These are phyloP conservation scores for Naegleria gruberi DNA, from an alignment of 208 protist genomes.

Conservation along the genomic window DNA sequence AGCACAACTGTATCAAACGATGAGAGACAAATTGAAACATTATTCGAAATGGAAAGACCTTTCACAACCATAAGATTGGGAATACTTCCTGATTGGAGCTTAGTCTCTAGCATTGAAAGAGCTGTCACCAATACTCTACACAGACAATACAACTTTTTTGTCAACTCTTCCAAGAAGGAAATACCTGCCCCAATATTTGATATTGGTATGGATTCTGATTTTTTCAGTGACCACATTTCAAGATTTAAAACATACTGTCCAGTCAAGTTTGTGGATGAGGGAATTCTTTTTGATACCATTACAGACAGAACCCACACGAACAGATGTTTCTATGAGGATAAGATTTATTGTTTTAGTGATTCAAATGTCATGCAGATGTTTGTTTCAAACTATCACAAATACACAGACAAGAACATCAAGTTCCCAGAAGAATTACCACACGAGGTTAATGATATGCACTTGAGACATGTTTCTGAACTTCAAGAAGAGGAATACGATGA, in stretches of 20 bases:
- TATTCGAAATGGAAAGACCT: not conserved
- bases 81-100: not conserved
- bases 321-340: not conserved
- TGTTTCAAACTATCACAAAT: not conserved
- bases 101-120: not conserved
- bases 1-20: not conserved
- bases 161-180: not conserved
- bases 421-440: not conserved
- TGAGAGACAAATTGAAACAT: not conserved
- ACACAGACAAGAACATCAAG: too few relatives aligned
- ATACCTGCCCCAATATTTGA: not conserved
- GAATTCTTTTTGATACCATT: not conserved
- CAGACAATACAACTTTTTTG: not conserved
- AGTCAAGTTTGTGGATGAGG: not conserved
- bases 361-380: not conserved
- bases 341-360: slow-evolving; percentile 3
- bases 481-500: not conserved
- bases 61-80: not conserved
- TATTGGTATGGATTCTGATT: not conserved
- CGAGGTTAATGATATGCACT: not conserved
- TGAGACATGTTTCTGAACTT: not conserved
- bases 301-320: not conserved
- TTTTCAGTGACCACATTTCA: not conserved
- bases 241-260: not conserved
- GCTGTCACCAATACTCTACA: not conserved